Conservation (phyloP, 1,284 basidiomycete genomes). For the Microbotryum violaceum region DNA sequence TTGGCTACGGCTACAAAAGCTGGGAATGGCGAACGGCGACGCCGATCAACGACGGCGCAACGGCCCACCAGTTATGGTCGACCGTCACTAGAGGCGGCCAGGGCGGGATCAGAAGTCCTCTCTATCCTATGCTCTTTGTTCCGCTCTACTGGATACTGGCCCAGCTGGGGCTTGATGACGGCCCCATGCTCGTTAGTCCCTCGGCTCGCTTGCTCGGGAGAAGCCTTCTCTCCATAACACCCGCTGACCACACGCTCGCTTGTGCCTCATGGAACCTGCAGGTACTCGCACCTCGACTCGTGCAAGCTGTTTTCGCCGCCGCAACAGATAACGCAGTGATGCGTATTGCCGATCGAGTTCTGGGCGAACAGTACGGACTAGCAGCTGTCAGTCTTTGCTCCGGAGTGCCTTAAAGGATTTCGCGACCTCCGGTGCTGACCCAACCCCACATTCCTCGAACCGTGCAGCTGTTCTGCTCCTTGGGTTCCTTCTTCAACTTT, state of each 20-base stretch:
- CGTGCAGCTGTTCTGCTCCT: conserved; percentile 64
- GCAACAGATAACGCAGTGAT: conserved; percentile 68
- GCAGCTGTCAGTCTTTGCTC: conserved; percentile 53
- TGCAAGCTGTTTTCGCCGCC: conserved; percentile 74
- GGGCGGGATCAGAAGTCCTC: conserved; percentile 40
- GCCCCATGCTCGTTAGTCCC: conserved; percentile 35
- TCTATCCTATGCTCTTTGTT: conserved; percentile 54
- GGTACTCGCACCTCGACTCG: conserved; percentile 56
- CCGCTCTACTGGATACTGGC: conserved; percentile 68
- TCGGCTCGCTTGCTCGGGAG: conserved; percentile 41
- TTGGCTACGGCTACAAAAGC: conserved; percentile 82
- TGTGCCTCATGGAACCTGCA: conserved; percentile 21
- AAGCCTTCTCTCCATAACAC: conserved; percentile 12
- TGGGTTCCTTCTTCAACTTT: conserved; percentile 78
- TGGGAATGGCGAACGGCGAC: conserved; percentile 89
- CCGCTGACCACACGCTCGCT: background rate
- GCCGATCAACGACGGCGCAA: conserved; percentile 39
- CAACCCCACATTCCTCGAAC: conserved; percentile 1
- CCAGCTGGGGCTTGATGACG: conserved; percentile 49
- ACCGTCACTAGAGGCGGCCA: conserved; percentile 5
- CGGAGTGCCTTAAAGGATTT: background rate
- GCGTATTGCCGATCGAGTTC: conserved; percentile 53
- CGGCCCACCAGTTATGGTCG: background rate
- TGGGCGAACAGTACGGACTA: conserved; percentile 55
- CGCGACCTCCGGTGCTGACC: background rate